A percentile compares a stretch with the other conserved stretches of the same genome.
Conservation (phyloP, 352 stramenopile genomes). For the Saprolegnia parasitica region DNA sequence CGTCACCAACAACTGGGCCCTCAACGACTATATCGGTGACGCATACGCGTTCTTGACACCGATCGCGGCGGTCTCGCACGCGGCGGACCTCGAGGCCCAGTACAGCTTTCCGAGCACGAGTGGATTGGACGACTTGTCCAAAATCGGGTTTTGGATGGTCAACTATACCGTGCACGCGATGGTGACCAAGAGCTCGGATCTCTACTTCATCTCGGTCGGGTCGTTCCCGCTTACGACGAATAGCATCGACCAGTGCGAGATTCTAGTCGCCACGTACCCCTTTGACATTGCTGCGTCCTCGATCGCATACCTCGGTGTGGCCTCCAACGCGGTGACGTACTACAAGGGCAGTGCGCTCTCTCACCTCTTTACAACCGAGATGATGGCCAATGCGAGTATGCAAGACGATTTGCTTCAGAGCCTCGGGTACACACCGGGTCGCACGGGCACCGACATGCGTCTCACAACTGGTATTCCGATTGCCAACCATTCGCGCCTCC, state of each 20-base stretch:
- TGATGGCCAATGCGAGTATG: no score
- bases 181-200: no score
- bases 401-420: no score
- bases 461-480: no score
- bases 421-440: no score
- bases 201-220: no score
- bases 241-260: no score
- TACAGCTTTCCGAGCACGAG: background rate
- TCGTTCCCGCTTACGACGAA: no score
- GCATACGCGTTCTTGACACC: background rate
- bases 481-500: no score
- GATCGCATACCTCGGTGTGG: background rate
- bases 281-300: background rate
- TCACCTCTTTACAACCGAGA: background rate
- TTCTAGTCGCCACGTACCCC: background rate
- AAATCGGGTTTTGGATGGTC: background rate
- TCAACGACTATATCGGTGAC: slow-evolving; percentile 22
- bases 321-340: slow-evolving; percentile 9
- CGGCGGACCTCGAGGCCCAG: background rate
- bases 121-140: background rate
- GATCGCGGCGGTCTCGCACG: background rate
- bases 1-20: slow-evolving; percentile 19
- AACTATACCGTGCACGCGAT: background rate
- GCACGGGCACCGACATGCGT: no score
- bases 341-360: background rate